These are phyloP conservation scores for Diutina ranongensis DNA, from an alignment of 1,139 yeast genomes.

Conservation along the genomic window DNA sequence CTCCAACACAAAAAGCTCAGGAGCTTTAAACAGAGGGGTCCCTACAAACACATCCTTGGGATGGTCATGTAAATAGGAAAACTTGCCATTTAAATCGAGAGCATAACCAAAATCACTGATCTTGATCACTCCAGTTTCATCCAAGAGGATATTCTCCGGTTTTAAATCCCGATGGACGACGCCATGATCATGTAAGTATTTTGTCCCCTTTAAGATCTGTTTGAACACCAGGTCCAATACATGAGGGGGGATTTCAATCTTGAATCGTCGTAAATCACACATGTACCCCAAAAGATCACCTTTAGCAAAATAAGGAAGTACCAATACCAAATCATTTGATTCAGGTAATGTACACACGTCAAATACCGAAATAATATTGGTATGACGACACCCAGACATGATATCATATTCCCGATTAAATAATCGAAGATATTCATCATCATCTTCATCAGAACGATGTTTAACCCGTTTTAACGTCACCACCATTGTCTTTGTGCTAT, in stretches of 20 bases:
- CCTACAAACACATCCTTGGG: constrained; percentile 29
- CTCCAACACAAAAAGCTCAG: constrained; percentile 33
- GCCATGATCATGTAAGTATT: constrained; percentile 28
- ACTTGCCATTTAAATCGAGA: constrained; percentile 11
- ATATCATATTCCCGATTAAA: constrained; percentile 22
- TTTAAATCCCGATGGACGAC: constrained; percentile 44
- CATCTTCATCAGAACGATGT: constrained; percentile 11
- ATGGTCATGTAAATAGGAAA: constrained; percentile 16
- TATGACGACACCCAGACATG: constrained; percentile 21
- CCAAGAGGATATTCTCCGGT: constrained; percentile 43
- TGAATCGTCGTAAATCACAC: constrained; percentile 23
- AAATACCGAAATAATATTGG: constrained; percentile 64
- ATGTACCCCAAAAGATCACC: constrained; percentile 39
- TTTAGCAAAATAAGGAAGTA: constrained; percentile 29
- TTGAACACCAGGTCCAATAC: constrained; percentile 36
- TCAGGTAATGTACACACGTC: constrained; percentile 34
- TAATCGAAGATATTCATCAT: constrained; percentile 11
- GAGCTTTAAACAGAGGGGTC: constrained; percentile 44
- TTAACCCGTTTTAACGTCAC: constrained; percentile 26
- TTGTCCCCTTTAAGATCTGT: constrained; percentile 35
- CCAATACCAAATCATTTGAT: constrained; percentile 6
- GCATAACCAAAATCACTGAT: constrained; percentile 45
- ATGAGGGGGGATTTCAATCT: constrained; percentile 19
- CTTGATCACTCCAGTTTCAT: constrained; percentile 30
- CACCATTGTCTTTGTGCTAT: constrained; percentile 12